These are phyloP conservation scores for Penicillium brasilianum DNA, from an alignment of 2,329 filamentous ascomycete species.

Conservation along the genomic window DNA sequence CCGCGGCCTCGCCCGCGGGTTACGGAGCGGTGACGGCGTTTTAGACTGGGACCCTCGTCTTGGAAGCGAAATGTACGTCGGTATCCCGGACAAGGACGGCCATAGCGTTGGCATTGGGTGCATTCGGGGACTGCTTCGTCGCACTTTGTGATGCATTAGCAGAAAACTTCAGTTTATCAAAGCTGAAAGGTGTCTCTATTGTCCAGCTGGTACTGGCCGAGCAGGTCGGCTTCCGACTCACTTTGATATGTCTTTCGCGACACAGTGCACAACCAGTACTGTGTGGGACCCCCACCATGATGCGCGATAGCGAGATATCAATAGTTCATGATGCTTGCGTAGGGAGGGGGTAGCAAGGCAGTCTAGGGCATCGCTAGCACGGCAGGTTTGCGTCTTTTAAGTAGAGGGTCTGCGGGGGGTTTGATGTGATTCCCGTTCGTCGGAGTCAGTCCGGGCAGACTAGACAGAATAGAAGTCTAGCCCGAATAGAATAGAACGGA, in stretches of 20 bases:
- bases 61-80: constrained; percentile 43
- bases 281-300: constrained; percentile 50
- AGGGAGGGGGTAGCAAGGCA: background rate
- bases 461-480: background rate
- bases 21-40: constrained; percentile 34
- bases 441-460: background rate
- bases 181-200: background rate
- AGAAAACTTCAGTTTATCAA: background rate
- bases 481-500: background rate
- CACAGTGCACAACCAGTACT: constrained; percentile 50
- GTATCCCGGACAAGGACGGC: constrained; percentile 45
- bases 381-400: background rate
- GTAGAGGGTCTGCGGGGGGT: constrained; percentile 1
- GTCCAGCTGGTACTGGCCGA: background rate
- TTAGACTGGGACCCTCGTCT: constrained; percentile 44
- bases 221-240: constrained; percentile 20
- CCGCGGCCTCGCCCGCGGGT: constrained; percentile 17
- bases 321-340: constrained; percentile 8
- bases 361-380: constrained; percentile 6
- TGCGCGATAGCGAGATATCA: constrained; percentile 14
- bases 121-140: constrained; percentile 52
- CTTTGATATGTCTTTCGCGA: constrained; percentile 47
- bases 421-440: background rate
- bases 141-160: constrained; percentile 39
- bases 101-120: constrained; percentile 44